Evolutionary conservation across 140 eudicot species (phyloP).

Genomic region (Erigeron philadelphicus): DNA sequence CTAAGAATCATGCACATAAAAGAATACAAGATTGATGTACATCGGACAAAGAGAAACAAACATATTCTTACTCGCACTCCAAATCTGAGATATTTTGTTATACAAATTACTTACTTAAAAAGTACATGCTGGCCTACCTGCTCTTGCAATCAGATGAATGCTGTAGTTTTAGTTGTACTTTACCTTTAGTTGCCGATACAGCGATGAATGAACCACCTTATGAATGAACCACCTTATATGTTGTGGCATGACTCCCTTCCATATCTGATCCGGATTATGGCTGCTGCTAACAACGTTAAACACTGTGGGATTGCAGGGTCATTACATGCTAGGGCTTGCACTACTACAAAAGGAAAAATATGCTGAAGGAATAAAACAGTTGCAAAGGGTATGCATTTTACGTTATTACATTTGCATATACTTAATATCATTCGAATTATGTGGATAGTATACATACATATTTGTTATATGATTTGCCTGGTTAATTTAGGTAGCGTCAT

Average conservation of each 20-base stretch:
- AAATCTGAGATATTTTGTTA: background rate
- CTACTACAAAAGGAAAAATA: conserved; percentile 49
- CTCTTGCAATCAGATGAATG: background rate
- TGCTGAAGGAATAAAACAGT: conserved; percentile 61
- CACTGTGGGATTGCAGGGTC: conserved; percentile 49
- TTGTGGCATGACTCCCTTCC: conserved; percentile 10
- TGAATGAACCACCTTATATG: conserved; percentile 9
- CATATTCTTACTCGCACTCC: background rate
- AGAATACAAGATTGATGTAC: no score
- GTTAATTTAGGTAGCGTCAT: background rate
- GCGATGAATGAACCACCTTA: background rate
- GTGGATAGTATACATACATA: background rate
- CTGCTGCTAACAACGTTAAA: conserved; percentile 15
- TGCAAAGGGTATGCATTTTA: conserved; percentile 52
- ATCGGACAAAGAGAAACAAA: background rate
- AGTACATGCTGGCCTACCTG: no score
- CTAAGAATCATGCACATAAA: background rate
- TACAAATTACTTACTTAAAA: background rate
- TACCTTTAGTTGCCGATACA: conserved; percentile 3
- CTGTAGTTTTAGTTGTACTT: background rate
- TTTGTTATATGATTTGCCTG: conserved; percentile 3
- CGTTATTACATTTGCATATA: background rate
- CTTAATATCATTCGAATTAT: background rate
- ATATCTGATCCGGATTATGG: background rate
- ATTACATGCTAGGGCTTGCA: conserved; percentile 86